A percentile compares a stretch with the other conserved stretches of the same genome.
Conservation (phyloP, 1,284 basidiomycete genomes). For the Amylostereum chailletii region DNA sequence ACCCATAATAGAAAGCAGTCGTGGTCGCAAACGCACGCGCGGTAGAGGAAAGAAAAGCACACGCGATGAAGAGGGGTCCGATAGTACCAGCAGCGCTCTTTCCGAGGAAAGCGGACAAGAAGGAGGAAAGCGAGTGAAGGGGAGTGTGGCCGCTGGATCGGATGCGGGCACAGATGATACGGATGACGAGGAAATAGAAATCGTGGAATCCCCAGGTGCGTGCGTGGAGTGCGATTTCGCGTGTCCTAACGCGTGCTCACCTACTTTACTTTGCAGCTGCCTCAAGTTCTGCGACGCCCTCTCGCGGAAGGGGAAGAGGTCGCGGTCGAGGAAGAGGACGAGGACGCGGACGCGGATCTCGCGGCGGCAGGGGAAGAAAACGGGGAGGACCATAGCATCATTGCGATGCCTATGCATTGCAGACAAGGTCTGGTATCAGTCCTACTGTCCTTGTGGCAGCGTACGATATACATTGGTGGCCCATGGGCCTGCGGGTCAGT, state of each 20-base stretch:
- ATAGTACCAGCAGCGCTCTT: slow-evolving; percentile 73
- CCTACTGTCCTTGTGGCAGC: too few species aligned
- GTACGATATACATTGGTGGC: too few species aligned
- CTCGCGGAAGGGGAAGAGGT: background rate
- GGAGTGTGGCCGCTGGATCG: slow-evolving; percentile 55
- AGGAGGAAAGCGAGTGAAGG: too few species aligned
- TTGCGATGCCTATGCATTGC: too few species aligned
- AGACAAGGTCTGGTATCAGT: too few species aligned
- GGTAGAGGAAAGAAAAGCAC: too few species aligned
- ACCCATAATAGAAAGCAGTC: slow-evolving; percentile 30
- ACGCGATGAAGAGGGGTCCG: slow-evolving; percentile 37
- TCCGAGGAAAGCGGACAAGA: slow-evolving; percentile 76
- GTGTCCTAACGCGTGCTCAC: background rate
- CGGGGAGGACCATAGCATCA: background rate
- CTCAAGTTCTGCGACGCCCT: background rate
- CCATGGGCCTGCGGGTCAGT: background rate
- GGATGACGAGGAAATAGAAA: slow-evolving; percentile 55
- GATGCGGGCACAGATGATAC: slow-evolving; percentile 60
- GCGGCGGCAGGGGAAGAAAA: slow-evolving; percentile 6
- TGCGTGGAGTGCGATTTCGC: slow-evolving; percentile 1
- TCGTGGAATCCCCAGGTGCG: slow-evolving; percentile 43
- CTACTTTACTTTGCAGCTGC: slow-evolving; percentile 1
- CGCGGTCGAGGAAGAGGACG: slow-evolving; percentile 6
- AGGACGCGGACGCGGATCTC: slow-evolving; percentile 3
- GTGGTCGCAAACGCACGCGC: slow-evolving; percentile 18